A percentile compares a stretch with the other conserved stretches of the same genome.
Conservation (phyloP, 2,329 filamentous ascomycete species). For the Fusarium setosum region DNA sequence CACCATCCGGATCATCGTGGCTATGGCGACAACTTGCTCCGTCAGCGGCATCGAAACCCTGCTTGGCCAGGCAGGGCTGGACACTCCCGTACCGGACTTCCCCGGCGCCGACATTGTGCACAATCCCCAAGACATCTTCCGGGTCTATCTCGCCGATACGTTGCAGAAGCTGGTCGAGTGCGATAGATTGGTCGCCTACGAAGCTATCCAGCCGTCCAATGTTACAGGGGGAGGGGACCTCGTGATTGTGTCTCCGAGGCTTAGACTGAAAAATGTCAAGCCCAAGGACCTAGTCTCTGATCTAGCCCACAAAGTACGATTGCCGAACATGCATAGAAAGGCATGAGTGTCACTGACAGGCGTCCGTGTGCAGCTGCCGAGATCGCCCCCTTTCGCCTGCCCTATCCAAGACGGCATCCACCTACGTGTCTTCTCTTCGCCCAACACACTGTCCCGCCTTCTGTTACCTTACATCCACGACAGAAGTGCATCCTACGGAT, state of each 20-base stretch:
- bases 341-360: slow-evolving; percentile 6
- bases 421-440: slow-evolving; percentile 34
- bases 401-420: slow-evolving; percentile 41
- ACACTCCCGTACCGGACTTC: slow-evolving; percentile 36
- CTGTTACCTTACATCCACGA: slow-evolving; percentile 37
- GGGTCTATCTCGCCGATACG: slow-evolving; percentile 38
- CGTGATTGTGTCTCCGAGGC: slow-evolving; percentile 39
- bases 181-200: slow-evolving; percentile 37
- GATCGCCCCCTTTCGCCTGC: slow-evolving; percentile 33
- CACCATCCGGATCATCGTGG: background rate
- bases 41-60: slow-evolving; percentile 31
- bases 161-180: slow-evolving; percentile 35
- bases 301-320: slow-evolving; percentile 33
- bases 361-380: slow-evolving; percentile 26
- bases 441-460: slow-evolving; percentile 37
- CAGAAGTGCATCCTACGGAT: slow-evolving; percentile 29
- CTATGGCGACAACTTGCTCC: slow-evolving; percentile 40
- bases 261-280: slow-evolving; percentile 28
- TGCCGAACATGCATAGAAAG: background rate
- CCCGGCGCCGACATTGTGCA: slow-evolving; percentile 37
- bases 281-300: slow-evolving; percentile 33
- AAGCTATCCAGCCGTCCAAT: slow-evolving; percentile 42
- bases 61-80: slow-evolving; percentile 34
- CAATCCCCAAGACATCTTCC: slow-evolving; percentile 43
- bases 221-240: slow-evolving; percentile 40